Evolutionary conservation across 192 early-diverging fungal genomes (phyloP), one percentile per base, ranked within the genome.

Genomic region (Jimgerdemannia flammicorona): DNA sequence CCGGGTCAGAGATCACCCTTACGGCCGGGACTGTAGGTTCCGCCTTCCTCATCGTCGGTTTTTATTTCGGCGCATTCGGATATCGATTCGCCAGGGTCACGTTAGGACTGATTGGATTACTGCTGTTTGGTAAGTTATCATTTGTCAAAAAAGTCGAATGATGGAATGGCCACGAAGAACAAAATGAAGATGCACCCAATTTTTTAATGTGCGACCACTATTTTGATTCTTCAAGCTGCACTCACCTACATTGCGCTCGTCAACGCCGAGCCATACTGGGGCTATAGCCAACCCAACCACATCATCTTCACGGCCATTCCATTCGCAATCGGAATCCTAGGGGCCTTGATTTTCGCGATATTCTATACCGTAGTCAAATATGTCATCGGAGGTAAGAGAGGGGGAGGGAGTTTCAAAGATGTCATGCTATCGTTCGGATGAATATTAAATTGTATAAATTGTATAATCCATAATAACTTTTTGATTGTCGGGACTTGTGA

Each of bases 351-450:
- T 2, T 78, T 92, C 17, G 64, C 89, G 43, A 93, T 90, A 77
- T 85, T 92, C 70, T 90, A 87, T 83, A 85, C 85, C 66, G 78
- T 96, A 3, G 94, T 90, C 39, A 79, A 95, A 41, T 89, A 91
- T 71, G 77, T 93, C 17, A 77, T 96, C 14, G 49, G 49, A 59
- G 49, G 49, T 59, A 59, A 59, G 49, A 59, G 8, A 10, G 8
- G 49, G 49, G 8, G 8, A 59, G 14, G 96, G 95, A 66, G 94
- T 86, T 39, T 80, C 93, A 67, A 86, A 90, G 44, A 93, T 43
- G 89, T 93, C 3, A 78, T 93, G 64, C 49, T 10, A 14, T 59
- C 0, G 49, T 59, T 59, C 14, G 49, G 49, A 29, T 93, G 90
- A 85, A 77, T 95, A 43, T 87, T 94, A 59, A 83, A 90, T 4